Evolutionary conservation across 2,329 filamentous ascomycete species (phyloP), one percentile per base, ranked within the genome.

Genomic region (Pseudogymnoascus sp.): DNA sequence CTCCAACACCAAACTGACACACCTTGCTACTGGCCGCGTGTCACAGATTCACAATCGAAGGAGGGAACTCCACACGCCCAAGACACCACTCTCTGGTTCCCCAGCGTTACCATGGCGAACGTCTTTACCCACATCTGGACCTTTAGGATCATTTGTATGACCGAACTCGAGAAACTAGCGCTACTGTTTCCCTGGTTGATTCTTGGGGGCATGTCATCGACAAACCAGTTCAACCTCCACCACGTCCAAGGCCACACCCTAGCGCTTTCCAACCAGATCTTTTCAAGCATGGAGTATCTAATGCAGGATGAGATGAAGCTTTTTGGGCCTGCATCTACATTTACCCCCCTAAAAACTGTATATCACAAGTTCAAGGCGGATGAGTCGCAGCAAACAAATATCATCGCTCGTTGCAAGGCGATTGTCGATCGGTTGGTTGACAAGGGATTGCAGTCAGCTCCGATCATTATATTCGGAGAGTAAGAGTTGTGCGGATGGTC

Each of bases 301-400:
- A 62, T 74, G 13, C 71, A 71, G 60, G 71, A 74, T 15, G 68
- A 73, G 18, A 73, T 76, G 71, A 72, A 69, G 15, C 63, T 76
- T 0, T 75, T 70, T 59, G 74, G 75, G 0, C 70, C 70, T 3
- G 71, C 71, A 0, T 74, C 74, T 18, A 57, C 59, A 6, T 38
- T 60, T n/a, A 21, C 18, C 3, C 48, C 59, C 5, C 34, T 60
- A 26, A 41, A n/a, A 15, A 35, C 30, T 5, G 59, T 55, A 6
- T 58, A 58, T 21, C 37, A 39, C 15, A 21, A 39, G 37, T 39
- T 39, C 8, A 39, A 39, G 18, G 10, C 18, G n/a, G 37, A 21
- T 39, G 37, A n/a, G 15, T 39, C 37, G 19, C 37, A 19, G 37
- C 37, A 39, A 18, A 39, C 4, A 18, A 39, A 39, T 39, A 39